A percentile compares a stretch with the other conserved stretches of the same genome.
These are phyloP conservation scores for Zymoseptoria crescenta DNA, from an alignment of 2,329 filamentous ascomycete species.

Conservation along the genomic window DNA sequence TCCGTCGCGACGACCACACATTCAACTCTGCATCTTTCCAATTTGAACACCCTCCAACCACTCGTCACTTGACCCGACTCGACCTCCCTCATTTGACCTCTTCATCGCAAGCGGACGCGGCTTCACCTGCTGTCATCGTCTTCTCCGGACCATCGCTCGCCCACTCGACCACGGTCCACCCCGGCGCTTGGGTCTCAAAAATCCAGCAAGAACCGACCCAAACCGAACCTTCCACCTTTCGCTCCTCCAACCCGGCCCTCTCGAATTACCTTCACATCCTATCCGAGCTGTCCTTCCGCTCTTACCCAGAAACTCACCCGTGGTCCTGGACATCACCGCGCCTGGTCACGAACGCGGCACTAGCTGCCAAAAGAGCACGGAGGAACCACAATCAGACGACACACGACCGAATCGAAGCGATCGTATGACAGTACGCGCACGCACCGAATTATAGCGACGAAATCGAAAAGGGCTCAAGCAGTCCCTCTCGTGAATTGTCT, in stretches of 20 bases:
- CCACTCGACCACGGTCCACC: background rate
- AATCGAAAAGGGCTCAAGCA: background rate
- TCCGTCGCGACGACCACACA: background rate
- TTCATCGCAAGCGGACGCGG: background rate
- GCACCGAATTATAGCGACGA: background rate
- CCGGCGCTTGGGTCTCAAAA: background rate
- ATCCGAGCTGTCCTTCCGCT: background rate
- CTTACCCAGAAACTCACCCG: background rate
- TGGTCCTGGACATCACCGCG: background rate
- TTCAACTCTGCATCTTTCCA: background rate
- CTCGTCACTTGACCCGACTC: background rate
- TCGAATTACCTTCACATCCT: background rate
- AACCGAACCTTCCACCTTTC: background rate
- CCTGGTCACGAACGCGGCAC: background rate
- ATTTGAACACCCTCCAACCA: background rate
- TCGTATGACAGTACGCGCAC: background rate
- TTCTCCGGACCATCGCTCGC: background rate
- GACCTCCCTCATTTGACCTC: too few species aligned
- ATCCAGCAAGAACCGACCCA: background rate
- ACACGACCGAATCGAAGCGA: background rate
- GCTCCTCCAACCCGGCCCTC: background rate
- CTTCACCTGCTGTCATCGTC: background rate
- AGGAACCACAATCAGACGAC: background rate
- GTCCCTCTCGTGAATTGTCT: background rate
- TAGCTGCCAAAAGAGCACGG: background rate